These are phyloP conservation scores for Plasmodium gonderi DNA, from an alignment of 169 alveolate genomes.

Conservation along the genomic window DNA sequence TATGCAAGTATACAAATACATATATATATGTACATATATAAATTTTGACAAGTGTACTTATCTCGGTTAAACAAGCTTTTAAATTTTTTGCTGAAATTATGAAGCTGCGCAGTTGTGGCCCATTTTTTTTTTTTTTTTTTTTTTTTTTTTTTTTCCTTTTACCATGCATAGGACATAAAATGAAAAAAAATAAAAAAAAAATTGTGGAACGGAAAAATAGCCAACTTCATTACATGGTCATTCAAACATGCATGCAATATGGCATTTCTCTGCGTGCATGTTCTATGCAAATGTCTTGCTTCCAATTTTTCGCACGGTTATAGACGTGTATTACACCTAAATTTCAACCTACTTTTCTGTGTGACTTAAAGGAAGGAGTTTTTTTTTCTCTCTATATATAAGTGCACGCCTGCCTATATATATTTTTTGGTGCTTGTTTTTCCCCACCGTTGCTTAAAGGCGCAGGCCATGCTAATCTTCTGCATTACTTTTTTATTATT, in stretches of 20 bases:
- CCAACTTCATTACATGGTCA: background rate
- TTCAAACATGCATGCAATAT: background rate
- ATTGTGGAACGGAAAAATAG: background rate
- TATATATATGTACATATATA: background rate
- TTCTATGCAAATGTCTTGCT: background rate
- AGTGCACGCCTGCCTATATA: background rate
- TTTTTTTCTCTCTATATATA: background rate
- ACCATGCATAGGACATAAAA: background rate
- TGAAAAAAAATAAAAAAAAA: background rate
- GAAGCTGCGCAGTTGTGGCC: background rate
- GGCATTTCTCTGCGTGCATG: background rate
- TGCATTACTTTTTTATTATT: background rate
- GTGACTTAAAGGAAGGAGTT: background rate
- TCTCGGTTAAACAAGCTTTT: no score
- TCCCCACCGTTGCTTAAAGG: background rate
- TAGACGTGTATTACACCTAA: background rate
- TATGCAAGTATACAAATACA: background rate
- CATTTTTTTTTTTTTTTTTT: background rate
- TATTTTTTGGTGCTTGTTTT: background rate
- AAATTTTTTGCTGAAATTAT: background rate
- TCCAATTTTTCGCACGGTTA: background rate
- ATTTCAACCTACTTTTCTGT: background rate
- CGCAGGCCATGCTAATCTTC: background rate
- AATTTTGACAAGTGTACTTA: no score
- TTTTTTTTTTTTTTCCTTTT: background rate